phyloP scores from a whole-genome alignment of 1,139 yeast genomes.

The Zygosaccharomyces sapae region DNA sequence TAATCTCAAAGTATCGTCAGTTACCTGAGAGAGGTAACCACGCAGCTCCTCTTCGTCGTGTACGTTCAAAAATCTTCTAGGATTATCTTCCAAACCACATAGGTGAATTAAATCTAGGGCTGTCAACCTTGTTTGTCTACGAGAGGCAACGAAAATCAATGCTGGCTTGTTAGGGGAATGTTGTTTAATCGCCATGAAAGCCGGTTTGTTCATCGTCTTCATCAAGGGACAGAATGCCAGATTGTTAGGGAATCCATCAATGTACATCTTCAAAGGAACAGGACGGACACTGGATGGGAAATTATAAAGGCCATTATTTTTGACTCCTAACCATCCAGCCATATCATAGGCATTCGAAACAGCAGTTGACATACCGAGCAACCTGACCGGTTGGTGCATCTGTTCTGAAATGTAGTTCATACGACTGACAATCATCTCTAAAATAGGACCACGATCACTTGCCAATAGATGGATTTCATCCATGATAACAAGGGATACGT shows the following conservation, averaged over 20 bases:
- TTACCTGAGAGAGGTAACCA: conserved; percentile 56
- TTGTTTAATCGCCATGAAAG: conserved; percentile 91
- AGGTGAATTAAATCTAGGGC: conserved; percentile 88
- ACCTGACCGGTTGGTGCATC: conserved; percentile 69
- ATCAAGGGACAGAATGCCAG: conserved; percentile 90
- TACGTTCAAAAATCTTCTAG: conserved; percentile 79
- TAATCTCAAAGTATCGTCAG: conserved; percentile 81
- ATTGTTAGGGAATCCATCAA: conserved; percentile 95
- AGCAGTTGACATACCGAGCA: conserved; percentile 94
- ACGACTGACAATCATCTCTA: conserved; percentile 98
- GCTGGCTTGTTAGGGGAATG: conserved; percentile 94
- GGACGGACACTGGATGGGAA: conserved; percentile 96
- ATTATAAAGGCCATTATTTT: conserved; percentile 75
- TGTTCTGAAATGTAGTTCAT: conserved; percentile 85
- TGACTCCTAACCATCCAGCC: conserved; percentile 96
- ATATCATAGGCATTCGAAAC: conserved; percentile 96
- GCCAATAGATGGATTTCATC: conserved; percentile 97
- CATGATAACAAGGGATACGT: conserved; percentile 88
- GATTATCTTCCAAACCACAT: conserved; percentile 93
- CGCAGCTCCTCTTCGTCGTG: conserved; percentile 65
- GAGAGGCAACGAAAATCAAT: conserved; percentile 89
- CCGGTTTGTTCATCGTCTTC: conserved; percentile 98
- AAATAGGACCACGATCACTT: conserved; percentile 95
- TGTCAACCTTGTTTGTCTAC: conserved; percentile 94
- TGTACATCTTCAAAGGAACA: conserved; percentile 94